Base-by-base conservation (phyloP, 1,284 basidiomycete species). In the Singerocomus rubriflavus region DNA sequence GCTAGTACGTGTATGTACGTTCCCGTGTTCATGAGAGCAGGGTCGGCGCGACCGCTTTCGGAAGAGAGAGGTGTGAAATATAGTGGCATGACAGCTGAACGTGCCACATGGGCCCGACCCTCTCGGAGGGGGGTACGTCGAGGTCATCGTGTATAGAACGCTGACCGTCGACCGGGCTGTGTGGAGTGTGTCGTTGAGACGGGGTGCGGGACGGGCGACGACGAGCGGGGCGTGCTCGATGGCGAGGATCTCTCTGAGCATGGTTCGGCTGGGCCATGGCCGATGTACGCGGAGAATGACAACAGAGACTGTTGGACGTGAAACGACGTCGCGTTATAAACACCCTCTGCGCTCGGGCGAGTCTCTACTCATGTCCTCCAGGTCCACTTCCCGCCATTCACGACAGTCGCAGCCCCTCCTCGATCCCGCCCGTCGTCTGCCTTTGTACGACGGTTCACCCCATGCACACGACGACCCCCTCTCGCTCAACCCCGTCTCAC, bases 401-500 rank as follows among this genome's bases (percentile, higher is more conserved):
- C 21, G 4, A 21, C 21, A 21, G 21, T 21, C 21, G 21, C 21
- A 21, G 13, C 64, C 67, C 35, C 66, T 65, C 62, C 54, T 69
- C 60, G 3, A 4, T 2, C 14, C 50, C 40, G 5, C 36, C 9
- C 43, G 11, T 9, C 38, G 7, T 8, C 41, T 54, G 5, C 7
- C 52, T 5, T 45, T 46, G 5, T 63, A 55, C 43, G 3, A 9
- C 44, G 40, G 14, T 3, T 51, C 8, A 31, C 41, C 27, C n/a
- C 37, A 16, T 29, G 30, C 44, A 8, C 36, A 51, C 4, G 45
- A 52, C 7, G 7, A 37, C 2, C 41, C 45, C 0, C 54, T 21
- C 21, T 21, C 49, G 0, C 42, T 71, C 48, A 76, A 76, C 66
- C 71, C 77, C 54, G 71, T 80, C 51, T 80, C 82, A 36, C 72